phyloP scores from a whole-genome alignment of 225 moss, liverwort and hornwort genomes.

The Sphagnum tenellum region DNA sequence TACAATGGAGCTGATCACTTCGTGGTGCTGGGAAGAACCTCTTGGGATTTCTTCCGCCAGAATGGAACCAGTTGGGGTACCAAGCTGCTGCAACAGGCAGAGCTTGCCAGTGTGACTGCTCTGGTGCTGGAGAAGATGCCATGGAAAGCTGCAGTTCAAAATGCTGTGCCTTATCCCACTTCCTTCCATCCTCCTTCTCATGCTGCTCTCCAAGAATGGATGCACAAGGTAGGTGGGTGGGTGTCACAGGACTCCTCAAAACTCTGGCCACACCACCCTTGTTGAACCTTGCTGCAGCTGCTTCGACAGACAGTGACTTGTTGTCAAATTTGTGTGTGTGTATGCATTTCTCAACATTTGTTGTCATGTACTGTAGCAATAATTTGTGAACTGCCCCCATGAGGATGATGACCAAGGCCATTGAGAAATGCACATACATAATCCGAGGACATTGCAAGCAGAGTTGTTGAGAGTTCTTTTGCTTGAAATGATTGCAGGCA shows the following conservation, averaged over 20 bases:
- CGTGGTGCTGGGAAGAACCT: slow-evolving; percentile 48
- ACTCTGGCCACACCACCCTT: background rate
- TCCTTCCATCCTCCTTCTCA: slow-evolving; percentile 62
- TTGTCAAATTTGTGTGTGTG: background rate
- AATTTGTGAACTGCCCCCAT: background rate
- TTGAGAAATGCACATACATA: too few relatives aligned
- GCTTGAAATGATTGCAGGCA: too few relatives aligned
- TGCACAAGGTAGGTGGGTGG: slow-evolving; percentile 6
- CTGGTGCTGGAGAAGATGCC: slow-evolving; percentile 49
- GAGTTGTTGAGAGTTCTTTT: too few relatives aligned
- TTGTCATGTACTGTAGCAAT: background rate
- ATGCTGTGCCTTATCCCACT: slow-evolving; percentile 55
- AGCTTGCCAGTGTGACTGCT: slow-evolving; percentile 33
- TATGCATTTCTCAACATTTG: background rate
- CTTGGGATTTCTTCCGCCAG: slow-evolving; percentile 48
- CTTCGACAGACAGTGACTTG: background rate
- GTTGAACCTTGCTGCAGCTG: background rate
- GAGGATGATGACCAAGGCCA: too few relatives aligned
- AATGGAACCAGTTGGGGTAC: slow-evolving; percentile 27
- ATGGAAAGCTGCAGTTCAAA: slow-evolving; percentile 27
- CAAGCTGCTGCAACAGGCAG: slow-evolving; percentile 14
- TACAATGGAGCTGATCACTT: slow-evolving; percentile 54
- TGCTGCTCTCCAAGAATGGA: slow-evolving; percentile 10
- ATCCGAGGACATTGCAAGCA: too few relatives aligned
- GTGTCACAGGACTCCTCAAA: background rate